Percentiles rank a stretch among this genome's conserved stretches.
Evolutionary conservation across 2,329 filamentous ascomycete species (phyloP).

Genomic region (Pyricularia pennisetigena): DNA sequence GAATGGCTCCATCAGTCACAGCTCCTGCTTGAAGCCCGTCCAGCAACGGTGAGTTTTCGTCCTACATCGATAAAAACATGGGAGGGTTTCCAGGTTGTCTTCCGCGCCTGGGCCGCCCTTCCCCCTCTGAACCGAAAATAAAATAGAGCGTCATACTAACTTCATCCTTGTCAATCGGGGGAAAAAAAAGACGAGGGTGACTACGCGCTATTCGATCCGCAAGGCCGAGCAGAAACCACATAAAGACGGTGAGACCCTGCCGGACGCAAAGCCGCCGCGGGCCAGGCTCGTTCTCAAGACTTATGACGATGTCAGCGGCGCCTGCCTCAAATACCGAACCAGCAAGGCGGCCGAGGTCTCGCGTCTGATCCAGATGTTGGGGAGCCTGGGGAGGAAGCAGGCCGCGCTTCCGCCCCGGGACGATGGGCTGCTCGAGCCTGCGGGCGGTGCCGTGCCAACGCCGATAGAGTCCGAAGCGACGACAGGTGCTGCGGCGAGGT

Average conservation of each 20-base stretch:
- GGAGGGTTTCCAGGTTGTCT: too few species aligned
- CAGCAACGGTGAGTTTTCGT: constrained; percentile 57
- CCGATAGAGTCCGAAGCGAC: constrained; percentile 21
- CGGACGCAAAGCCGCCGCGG: constrained; percentile 35
- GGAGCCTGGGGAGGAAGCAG: constrained; percentile 62
- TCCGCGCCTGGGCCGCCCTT: too few species aligned
- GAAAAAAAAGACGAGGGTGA: constrained; percentile 65
- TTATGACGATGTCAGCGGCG: constrained; percentile 73
- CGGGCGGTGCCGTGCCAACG: constrained; percentile 14
- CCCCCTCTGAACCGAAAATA: too few species aligned
- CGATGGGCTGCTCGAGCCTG: constrained; percentile 28
- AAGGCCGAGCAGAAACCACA: constrained; percentile 21
- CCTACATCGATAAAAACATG: too few species aligned
- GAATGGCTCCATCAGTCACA: constrained; percentile 87
- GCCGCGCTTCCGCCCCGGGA: constrained; percentile 37
- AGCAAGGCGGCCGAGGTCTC: constrained; percentile 86
- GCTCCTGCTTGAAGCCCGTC: constrained; percentile 77
- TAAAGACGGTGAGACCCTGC: constrained; percentile 12
- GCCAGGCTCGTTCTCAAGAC: constrained; percentile 79
- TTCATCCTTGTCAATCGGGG: too few species aligned
- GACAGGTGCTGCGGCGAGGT: constrained; percentile 9
- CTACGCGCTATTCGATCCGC: constrained; percentile 78
- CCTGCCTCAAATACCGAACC: constrained; percentile 82
- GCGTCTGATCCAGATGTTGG: constrained; percentile 67
- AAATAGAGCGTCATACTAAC: too few species aligned